These are phyloP conservation scores for Scytalidium sp. DNA, from an alignment of 2,329 filamentous ascomycete species.

Conservation along the genomic window DNA sequence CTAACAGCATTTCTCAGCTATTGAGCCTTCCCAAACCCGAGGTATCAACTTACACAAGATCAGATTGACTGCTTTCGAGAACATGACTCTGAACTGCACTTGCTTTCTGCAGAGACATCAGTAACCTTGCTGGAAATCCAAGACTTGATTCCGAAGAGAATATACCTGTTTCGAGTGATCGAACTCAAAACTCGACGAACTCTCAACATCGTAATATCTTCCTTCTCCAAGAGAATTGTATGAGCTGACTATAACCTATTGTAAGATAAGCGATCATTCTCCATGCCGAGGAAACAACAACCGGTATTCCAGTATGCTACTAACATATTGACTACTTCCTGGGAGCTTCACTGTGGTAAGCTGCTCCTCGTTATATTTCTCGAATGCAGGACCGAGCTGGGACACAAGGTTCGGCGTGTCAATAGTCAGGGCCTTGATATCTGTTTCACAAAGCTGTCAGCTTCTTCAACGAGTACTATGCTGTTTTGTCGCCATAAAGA, in stretches of 20 bases:
- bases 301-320: constrained; percentile 13
- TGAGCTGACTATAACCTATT: constrained; percentile 78
- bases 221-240: constrained; percentile 79
- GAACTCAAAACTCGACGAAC: constrained; percentile 82
- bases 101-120: constrained; percentile 61
- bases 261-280: neutral
- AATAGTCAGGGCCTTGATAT: constrained; percentile 83
- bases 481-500: too few relatives aligned
- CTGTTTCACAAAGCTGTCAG: constrained; percentile 40
- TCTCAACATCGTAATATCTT: constrained; percentile 88
- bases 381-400: constrained; percentile 77
- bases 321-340: constrained; percentile 74
- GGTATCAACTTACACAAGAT: constrained; percentile 78
- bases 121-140: neutral
- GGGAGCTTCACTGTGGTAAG: constrained; percentile 86
- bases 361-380: constrained; percentile 96
- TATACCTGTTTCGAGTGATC: constrained; percentile 76
- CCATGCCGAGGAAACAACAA: constrained; percentile 3
- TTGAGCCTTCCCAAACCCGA: too few relatives aligned
- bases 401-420: constrained; percentile 65
- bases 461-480: neutral
- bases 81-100: constrained; percentile 77
- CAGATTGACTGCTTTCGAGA: constrained; percentile 71
- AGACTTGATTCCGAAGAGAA: neutral
- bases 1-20: constrained; percentile 39